Base-by-base conservation (phyloP, 2,329 filamentous ascomycete genomes). In the Fusarium penzigii region DNA sequence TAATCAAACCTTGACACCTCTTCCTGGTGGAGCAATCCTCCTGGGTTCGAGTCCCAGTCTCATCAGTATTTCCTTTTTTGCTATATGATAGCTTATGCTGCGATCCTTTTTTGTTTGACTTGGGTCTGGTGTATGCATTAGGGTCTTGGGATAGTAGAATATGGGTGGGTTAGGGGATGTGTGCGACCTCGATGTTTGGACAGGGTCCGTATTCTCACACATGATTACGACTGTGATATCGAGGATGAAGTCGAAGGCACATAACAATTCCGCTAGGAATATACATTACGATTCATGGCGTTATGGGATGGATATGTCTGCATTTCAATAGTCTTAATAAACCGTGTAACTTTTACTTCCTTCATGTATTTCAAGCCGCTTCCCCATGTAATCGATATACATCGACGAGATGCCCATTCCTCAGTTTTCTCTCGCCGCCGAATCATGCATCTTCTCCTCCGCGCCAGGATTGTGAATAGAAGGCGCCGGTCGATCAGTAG, bases 401-500 rank as follows among this genome's bases (percentile, higher is more conserved):
- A 25, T 7, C 7, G 20, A 25, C 20, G 20, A 25, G 7, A 25
- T 25, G 4, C n/a, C 39, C 16, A 14, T 16, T 20, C n/a, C 16
- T 16, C 17, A 55, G 3, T 65, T 58, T 1, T 63, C 62, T 6
- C 61, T 57, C 14, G 55, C 54, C 2, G 53, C 63, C 4, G 55
- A 46, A 5, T 46, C 55, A 17, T 58, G 55, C 32, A 72, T 68
- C 36, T 70, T 69, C 12, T 61, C 64, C 13, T 67, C 65, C 2
- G 62, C 68, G 32, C 47, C 39, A 2, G 53, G 52, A 45, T 78
- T 61, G 11, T 74, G 61, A 3, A 77, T 69, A 1, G 77, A 81
- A 4, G 74, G 77, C 2, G 75, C 72, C 3, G 76, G 75, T 1
- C 79, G 75, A 13, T 77, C 70, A 29, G 74, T 74, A 1, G 61